Conservation (phyloP, 1,284 basidiomycete genomes). For the Naganishia albida region DNA sequence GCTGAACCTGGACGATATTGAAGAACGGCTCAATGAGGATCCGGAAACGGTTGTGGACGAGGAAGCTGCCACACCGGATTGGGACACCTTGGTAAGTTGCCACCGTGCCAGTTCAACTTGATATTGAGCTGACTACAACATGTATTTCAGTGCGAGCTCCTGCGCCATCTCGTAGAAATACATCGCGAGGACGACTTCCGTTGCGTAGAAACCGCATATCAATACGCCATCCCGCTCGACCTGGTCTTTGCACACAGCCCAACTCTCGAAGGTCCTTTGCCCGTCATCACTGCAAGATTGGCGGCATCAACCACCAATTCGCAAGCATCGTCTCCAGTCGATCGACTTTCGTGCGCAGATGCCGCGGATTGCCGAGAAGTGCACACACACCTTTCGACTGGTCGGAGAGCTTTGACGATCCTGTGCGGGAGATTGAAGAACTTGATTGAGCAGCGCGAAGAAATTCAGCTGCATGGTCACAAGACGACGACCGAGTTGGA, state of each 20-base stretch:
- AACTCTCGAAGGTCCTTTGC: not conserved
- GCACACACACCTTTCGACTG: constrained; percentile 10
- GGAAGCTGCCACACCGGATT: not conserved
- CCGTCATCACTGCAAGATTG: constrained; percentile 4
- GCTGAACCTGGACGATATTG: constrained; percentile 24
- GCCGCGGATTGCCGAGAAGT: constrained; percentile 7
- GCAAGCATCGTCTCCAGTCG: constrained; percentile 4
- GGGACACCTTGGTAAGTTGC: constrained; percentile 24
- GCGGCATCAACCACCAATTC: not conserved
- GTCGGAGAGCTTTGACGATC: constrained; percentile 7
- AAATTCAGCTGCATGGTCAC: constrained; percentile 13
- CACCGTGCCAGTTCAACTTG: not conserved
- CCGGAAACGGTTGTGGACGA: not conserved
- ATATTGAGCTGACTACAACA: not conserved
- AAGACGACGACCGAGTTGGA: constrained; percentile 2
- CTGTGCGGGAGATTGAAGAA: constrained; percentile 21
- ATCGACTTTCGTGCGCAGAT: constrained; percentile 1
- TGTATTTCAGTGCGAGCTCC: constrained; percentile 7
- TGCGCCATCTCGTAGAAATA: constrained; percentile 22
- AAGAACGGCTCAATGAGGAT: constrained; percentile 23
- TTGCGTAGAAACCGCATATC: not conserved
- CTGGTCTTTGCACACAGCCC: constrained; percentile 17
- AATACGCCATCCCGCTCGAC: constrained; percentile 16
- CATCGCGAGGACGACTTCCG: constrained; percentile 9
- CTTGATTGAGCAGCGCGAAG: constrained; percentile 21